Base-by-base conservation (phyloP, 1,139 yeast species). In the Lodderomyces pseudojiufengensis region DNA sequence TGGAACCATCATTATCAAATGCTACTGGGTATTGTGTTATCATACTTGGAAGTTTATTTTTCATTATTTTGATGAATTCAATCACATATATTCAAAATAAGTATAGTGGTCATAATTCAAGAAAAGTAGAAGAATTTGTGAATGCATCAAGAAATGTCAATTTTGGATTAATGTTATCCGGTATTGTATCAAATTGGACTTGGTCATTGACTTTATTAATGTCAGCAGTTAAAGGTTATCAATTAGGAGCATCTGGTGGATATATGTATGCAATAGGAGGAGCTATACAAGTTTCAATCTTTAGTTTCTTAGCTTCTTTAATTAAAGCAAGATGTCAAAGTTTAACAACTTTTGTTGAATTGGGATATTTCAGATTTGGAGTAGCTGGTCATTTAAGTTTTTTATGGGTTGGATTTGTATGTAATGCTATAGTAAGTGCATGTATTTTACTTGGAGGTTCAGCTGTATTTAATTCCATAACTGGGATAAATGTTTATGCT, bases 331-430 rank as follows among this genome's bases (percentile, higher is more conserved):
- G 61, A 39, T 69, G 70, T 2, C 62, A 63, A 35, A 42, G 59
- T 32, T 64, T 62, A 4, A 64, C 67, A 16, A 65, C 72, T 1
- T 61, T 63, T 44, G 69, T 65, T 2, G 72, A 66, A 38, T 59
- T 64, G 57, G 66, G 57, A 3, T 57, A 49, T 36, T 52, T 61
- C 35, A 49, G 73, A 33, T 65, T 55, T 46, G 72, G 72, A 1
- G 52, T 49, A 5, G 47, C 58, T 1, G 67, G 65, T 9, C 73
- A 66, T 45, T 48, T 61, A 38, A 47, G 64, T 5, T 62, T 60
- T 43, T 43, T 65, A 21, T 56, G 57, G 54, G 64, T 63, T 49
- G 67, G 67, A 2, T 49, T 65, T 39, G 58, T 55, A 7, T 61
- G 68, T 42, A 64, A 65, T 40, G 55, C 66, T 1, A 56, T 64